Conservation (phyloP, 495 filamentous ascomycete genomes). For the Podospora didyma region DNA sequence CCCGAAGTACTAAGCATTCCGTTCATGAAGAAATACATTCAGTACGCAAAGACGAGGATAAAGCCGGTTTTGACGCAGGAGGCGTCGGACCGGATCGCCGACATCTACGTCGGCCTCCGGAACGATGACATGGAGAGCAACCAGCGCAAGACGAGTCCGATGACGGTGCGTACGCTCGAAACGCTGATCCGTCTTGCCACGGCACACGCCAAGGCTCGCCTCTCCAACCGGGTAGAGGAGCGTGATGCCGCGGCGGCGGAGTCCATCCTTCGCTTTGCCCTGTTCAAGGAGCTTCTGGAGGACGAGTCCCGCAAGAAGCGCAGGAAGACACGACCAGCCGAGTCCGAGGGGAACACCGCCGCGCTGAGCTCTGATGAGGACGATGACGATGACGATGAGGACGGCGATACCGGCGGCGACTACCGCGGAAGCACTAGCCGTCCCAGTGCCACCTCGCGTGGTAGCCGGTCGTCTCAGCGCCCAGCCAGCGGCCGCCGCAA, state of each 20-base stretch:
- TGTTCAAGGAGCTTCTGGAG: slow-evolving; percentile 96
- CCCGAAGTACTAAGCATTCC: slow-evolving; percentile 94
- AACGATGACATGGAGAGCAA: slow-evolving; percentile 96
- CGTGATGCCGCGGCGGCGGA: slow-evolving; percentile 87
- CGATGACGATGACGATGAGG: slow-evolving; percentile 28
- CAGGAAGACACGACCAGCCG: slow-evolving; percentile 47
- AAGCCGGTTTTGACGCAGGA: slow-evolving; percentile 91
- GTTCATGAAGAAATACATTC: slow-evolving; percentile 99
- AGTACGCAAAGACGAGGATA: slow-evolving; percentile 91
- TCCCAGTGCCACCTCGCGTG: slow-evolving; percentile 18
- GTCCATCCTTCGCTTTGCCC: slow-evolving; percentile 84
- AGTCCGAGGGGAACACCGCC: slow-evolving; percentile 35
- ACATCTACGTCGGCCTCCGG: slow-evolving; percentile 87
- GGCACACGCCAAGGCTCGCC: slow-evolving; percentile 88
- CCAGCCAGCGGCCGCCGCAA: slow-evolving; percentile 24
- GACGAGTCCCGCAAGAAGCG: slow-evolving; percentile 77
- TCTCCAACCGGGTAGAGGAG: slow-evolving; percentile 90
- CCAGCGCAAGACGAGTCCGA: slow-evolving; percentile 86
- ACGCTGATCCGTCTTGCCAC: slow-evolving; percentile 96
- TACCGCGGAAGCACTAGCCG: slow-evolving; percentile 17
- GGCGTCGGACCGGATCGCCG: slow-evolving; percentile 85
- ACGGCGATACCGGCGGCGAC: slow-evolving; percentile 28
- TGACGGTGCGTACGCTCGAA: slow-evolving; percentile 96
- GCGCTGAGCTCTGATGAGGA: slow-evolving; percentile 26
- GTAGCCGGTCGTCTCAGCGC: slow-evolving; percentile 21